These are phyloP conservation scores for Bipolaris bicolor DNA, from an alignment of 2,329 filamentous ascomycete genomes.

Conservation along the genomic window DNA sequence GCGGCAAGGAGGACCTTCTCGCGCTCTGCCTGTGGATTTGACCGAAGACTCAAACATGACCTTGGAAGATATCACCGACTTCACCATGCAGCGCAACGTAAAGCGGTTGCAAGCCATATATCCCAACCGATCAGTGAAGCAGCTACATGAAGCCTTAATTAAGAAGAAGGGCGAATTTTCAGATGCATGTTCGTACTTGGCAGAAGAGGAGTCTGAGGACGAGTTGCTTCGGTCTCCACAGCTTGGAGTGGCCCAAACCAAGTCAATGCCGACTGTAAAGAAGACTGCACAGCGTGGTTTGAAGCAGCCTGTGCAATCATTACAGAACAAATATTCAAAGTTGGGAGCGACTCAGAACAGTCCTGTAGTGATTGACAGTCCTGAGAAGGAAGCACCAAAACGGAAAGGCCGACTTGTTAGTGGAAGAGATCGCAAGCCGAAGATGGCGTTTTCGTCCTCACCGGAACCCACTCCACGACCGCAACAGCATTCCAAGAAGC, in stretches of 20 bases:
- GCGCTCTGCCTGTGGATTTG: slow-evolving; percentile 43
- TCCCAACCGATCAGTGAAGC: slow-evolving; percentile 54
- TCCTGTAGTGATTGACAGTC: slow-evolving; percentile 21
- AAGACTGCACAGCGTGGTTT: slow-evolving; percentile 61
- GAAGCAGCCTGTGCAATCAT: slow-evolving; percentile 60
- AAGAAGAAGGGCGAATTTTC: slow-evolving; percentile 60
- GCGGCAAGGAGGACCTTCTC: slow-evolving; percentile 41
- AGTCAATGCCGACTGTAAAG: slow-evolving; percentile 44
- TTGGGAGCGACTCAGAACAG: slow-evolving; percentile 26
- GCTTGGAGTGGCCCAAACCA: slow-evolving; percentile 30
- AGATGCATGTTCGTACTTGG: slow-evolving; percentile 52
- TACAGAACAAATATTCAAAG: slow-evolving; percentile 62
- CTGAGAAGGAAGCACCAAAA: slow-evolving; percentile 28
- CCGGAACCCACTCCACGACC: slow-evolving; percentile 27
- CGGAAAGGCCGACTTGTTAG: slow-evolving; percentile 56
- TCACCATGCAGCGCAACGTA: slow-evolving; percentile 58
- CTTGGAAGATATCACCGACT: slow-evolving; percentile 52
- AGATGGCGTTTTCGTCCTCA: slow-evolving; percentile 37
- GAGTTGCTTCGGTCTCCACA: slow-evolving; percentile 39
- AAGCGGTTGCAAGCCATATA: slow-evolving; percentile 58
- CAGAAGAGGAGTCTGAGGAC: slow-evolving; percentile 40
- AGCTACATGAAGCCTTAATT: slow-evolving; percentile 59
- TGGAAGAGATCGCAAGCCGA: slow-evolving; percentile 50
- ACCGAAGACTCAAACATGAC: slow-evolving; percentile 25
- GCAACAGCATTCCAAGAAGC: slow-evolving; percentile 22